Percentiles rank a stretch among this genome's conserved stretches.
Evolutionary conservation across 805 yeast species (phyloP).

Genomic region (Wickerhamiella allomyrinae): DNA sequence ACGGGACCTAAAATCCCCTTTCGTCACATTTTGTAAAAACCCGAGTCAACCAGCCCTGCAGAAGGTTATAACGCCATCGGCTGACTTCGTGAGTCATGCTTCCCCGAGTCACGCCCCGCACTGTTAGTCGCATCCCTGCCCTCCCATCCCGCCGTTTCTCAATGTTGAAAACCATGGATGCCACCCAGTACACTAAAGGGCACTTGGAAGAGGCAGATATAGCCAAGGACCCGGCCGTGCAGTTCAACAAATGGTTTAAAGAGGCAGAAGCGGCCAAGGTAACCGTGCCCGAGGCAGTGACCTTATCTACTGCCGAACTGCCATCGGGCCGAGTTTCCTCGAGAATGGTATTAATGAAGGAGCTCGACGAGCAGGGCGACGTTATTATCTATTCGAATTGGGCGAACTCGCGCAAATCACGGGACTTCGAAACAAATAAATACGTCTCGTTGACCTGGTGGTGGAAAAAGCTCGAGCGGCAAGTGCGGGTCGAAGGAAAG

Average conservation of each 20-base stretch:
- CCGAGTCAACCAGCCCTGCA: no score
- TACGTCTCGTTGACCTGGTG: constrained; percentile 76
- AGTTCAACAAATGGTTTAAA: constrained; percentile 74
- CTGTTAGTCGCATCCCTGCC: background rate
- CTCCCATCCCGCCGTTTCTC: background rate
- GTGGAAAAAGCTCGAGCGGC: constrained; percentile 85
- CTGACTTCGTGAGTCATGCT: background rate
- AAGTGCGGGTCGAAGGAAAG: constrained; percentile 81
- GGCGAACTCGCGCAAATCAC: constrained; percentile 70
- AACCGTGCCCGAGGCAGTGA: constrained; percentile 67
- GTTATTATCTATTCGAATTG: constrained; percentile 85
- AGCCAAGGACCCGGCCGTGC: constrained; percentile 33
- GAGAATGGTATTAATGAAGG: constrained; percentile 75
- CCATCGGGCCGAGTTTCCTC: constrained; percentile 87
- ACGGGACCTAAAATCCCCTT: no score
- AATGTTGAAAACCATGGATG: constrained; percentile 10
- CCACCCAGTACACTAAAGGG: constrained; percentile 16
- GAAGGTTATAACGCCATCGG: background rate
- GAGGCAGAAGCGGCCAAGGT: constrained; percentile 49
- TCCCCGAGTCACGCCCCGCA: background rate
- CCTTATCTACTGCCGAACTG: constrained; percentile 73
- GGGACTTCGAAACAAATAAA: constrained; percentile 57
- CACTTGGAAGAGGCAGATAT: constrained; percentile 63
- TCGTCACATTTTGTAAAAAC: no score
- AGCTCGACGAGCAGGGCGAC: constrained; percentile 63